Evolutionary conservation across 306 rosid genomes (phyloP).

Genomic region (Malus sieversii): DNA sequence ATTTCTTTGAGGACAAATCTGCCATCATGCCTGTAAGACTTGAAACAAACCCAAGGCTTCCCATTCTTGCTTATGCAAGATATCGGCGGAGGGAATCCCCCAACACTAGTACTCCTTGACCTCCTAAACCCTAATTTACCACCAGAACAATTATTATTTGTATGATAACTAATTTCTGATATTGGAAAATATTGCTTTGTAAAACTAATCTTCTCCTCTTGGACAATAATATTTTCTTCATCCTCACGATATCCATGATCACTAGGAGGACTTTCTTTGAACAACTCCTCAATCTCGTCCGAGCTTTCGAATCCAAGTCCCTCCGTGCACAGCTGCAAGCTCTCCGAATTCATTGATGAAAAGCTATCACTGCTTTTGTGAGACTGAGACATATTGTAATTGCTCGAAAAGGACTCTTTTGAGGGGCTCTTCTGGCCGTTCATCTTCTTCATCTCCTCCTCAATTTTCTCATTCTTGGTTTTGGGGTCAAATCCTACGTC

Average conservation of each 20-base stretch:
- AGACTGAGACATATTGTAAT: constrained; percentile 1
- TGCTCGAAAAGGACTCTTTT: constrained; percentile 16
- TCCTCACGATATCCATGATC: background rate
- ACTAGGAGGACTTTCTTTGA: background rate
- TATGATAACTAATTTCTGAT: background rate
- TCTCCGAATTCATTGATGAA: constrained; percentile 59
- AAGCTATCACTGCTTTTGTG: constrained; percentile 54
- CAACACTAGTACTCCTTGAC: constrained; percentile 33
- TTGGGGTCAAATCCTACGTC: background rate
- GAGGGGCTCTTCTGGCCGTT: constrained; percentile 3
- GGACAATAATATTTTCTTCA: background rate
- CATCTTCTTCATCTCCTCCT: background rate
- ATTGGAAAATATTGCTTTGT: constrained; percentile 15
- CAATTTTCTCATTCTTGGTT: background rate
- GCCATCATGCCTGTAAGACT: constrained; percentile 55
- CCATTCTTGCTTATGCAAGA: constrained; percentile 65
- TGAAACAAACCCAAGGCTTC: constrained; percentile 65
- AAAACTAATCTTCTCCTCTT: constrained; percentile 16
- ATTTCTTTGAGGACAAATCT: constrained; percentile 68
- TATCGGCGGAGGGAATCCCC: constrained; percentile 78
- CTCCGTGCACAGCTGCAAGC: constrained; percentile 86
- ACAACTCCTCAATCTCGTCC: constrained; percentile 64
- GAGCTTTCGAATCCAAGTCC: constrained; percentile 90
- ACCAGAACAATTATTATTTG: background rate
- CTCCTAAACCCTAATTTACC: constrained; percentile 34